Conservation (phyloP, 306 rosid species). For the Cicer yamashitae region DNA sequence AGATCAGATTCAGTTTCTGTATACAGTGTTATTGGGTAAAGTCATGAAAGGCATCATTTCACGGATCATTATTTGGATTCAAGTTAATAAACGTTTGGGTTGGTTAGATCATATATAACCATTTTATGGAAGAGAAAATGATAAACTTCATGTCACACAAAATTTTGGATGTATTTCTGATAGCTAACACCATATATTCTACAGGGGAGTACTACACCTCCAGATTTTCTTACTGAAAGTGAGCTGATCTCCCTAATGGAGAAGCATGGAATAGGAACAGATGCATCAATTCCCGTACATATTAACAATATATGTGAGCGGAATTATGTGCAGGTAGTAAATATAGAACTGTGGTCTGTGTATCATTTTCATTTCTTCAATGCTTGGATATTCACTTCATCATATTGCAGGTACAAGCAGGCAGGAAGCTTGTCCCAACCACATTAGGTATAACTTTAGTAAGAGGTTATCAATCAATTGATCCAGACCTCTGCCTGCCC, state of each 20-base stretch:
- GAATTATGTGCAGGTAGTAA: slow-evolving; percentile 89
- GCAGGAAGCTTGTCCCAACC: slow-evolving; percentile 89
- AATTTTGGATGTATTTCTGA: slow-evolving; percentile 34
- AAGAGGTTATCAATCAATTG: slow-evolving; percentile 94
- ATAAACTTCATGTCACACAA: slow-evolving; percentile 14
- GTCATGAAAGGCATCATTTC: slow-evolving; percentile 19
- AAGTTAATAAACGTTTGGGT: slow-evolving; percentile 29
- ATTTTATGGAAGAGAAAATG: slow-evolving; percentile 16
- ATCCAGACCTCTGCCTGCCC: slow-evolving; percentile 97
- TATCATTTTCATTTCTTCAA: slow-evolving; percentile 14
- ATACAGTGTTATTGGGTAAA: slow-evolving; percentile 6
- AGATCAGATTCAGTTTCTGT: slow-evolving; percentile 33
- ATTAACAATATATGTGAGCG: slow-evolving; percentile 97
- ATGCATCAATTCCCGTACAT: slow-evolving; percentile 96
- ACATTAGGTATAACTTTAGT: slow-evolving; percentile 83
- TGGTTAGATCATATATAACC: slow-evolving; percentile 36
- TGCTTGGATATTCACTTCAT: slow-evolving; percentile 43
- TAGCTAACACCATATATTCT: slow-evolving; percentile 44
- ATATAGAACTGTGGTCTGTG: slow-evolving; percentile 28
- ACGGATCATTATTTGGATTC: slow-evolving; percentile 14
- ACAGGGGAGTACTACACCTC: slow-evolving; percentile 87
- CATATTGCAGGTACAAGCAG: slow-evolving; percentile 86
- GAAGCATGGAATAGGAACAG: slow-evolving; percentile 95
- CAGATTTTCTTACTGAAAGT: slow-evolving; percentile 92
- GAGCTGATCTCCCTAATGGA: slow-evolving; percentile 97